Evolutionary conservation across 768 basidiomycete species (phyloP), one percentile per base, ranked within the genome.

Genomic region (Phanerochaete sordida): DNA sequence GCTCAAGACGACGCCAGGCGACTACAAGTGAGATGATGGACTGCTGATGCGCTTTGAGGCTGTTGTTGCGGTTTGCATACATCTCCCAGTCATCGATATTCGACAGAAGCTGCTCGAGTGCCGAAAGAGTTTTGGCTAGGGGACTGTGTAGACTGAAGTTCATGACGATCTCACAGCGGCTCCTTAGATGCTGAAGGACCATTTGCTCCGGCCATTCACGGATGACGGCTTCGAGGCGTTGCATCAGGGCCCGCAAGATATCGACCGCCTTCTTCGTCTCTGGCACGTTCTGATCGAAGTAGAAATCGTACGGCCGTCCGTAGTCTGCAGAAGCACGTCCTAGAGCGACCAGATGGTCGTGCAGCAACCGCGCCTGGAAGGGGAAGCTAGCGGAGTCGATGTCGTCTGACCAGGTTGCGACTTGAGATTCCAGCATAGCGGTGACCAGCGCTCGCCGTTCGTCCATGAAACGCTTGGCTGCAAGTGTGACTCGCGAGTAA

Each of bases 21-120:
- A 99, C 85, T 48, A 98, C 90, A 49, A 95, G 79, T 26, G 72
- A 74, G 12, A 84, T 88, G 24, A 97, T 71, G 3, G 78, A 78
- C 26, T 84, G 82, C 61, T 86, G 93, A 66, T 90, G 77, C 1
- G 70, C 56, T 67, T 82, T 84, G 64, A 99, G 80, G 44, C 87
- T 87, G 68, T 94, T 98, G 45, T 90, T 87, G n/a, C 85, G 80
- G 73, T 93, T 95, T n/a, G 96, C 89, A 69, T 91, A 98, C 65
- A 86, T 86, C 70, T 99, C 94, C 97, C 97, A 99, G 68, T 98
- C 96, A 55, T 95, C 91, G 24, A 84, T 93, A 62, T 96, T 91
- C 50, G 88, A 67, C 1, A 98, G 75, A 8, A 99, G 77, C 64
- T 90, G 90, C 69, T 99, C 97, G 45, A 98, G 70, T 5, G 87